Base-by-base conservation (phyloP, 2,329 filamentous ascomycete genomes). In the Pseudopyrenochaeta lycopersici region DNA sequence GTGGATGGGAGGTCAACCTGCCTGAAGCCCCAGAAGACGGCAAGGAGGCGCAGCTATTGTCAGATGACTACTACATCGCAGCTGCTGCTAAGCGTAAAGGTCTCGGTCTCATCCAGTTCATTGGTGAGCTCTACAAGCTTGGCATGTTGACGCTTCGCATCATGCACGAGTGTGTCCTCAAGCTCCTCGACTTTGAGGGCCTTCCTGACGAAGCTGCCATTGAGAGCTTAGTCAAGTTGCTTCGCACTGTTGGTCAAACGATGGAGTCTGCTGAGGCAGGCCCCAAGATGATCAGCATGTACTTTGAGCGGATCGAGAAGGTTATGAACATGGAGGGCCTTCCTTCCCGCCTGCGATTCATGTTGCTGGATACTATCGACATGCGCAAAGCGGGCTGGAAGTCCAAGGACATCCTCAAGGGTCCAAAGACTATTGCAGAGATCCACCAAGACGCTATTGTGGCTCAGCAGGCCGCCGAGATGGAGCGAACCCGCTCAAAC, bases 91-190 rank as follows among this genome's bases (percentile, higher is more conserved):
- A 99, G 84, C 89, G 95, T 79, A 90, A 92, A 77, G 95, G 95
- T 80, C 90, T 99, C 62, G 95, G 95, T 88, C 86, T 99, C 18
- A 94, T 99, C 61, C 94, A 97, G 79, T 99, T 99, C 81, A 99
- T 99, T 73, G 95, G 95, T 82, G 95, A 99, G 80, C 87, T 99
- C 40, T 99, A 96, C 87, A 99, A 98, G 84, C 88, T 99, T 56
- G 89, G 90, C 75, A 99, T 99, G 95, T 85, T 99, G 77, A 99
- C 95, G 57, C 91, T 97, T 77, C 91, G 94, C 76, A 99, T 99
- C 80, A 99, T 99, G 95, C 94, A 99, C 82, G 92, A 97, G 79
- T 99, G 95, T 85, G 92, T 99, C 23, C 89, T 92, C 81, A 97
- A 96, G 79, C 86, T 99, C 60, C 91, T 99, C 64, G 94, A 99